Evolutionary conservation across 805 yeast species (phyloP), one percentile per base, ranked within the genome.

Genomic region (Hanseniaspora clermontiae): DNA sequence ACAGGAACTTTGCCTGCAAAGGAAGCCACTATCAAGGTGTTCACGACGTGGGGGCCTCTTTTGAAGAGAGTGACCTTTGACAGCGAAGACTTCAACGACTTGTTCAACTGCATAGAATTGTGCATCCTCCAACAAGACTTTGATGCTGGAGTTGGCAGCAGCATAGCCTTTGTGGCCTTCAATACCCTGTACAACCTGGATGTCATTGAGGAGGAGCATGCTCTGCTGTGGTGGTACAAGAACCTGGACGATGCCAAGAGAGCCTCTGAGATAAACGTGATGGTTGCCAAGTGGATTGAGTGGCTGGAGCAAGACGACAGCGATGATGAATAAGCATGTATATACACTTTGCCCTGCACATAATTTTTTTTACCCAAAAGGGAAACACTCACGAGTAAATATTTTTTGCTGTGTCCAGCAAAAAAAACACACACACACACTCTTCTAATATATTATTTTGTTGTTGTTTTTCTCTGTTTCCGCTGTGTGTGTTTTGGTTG

Each of bases 61-160:
- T 85, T 86, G 69, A 76, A 76, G 60, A 79, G 97, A 65, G 95
- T 90, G 67, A 90, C 89, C 11, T 91, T 90, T 68, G 91, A 83
- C 57, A 74, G 69, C 29, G 83, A 74, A 7, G 97, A 93, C 61
- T 87, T 83, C 68, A 73, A 83, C 45, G 95, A 89, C 68, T 73
- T 93, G 60, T 79, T 74, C 70, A 63, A 66, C 54, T 59, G 66
- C n/a, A 55, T 81, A 40, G 70, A 81, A 63, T 75, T 62, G 15
- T 57, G 61, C 47, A 62, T 64, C 5, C 47, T 60, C 17, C 63
- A 61, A 14, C 63, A 63, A 36, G 58, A 59, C 12, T 64, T 67
- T 46, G 49, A 50, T 27, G 31, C 15, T 7, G 53, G 34, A 12
- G 66, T 64, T 77, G 63, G 72, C 70, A 62, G 66, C 43, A 60